Percentiles rank a stretch among this genome's conserved stretches.
phyloP scores from a whole-genome alignment of 495 filamentous ascomycete genomes.

The Thermothielavioides terrestris region DNA sequence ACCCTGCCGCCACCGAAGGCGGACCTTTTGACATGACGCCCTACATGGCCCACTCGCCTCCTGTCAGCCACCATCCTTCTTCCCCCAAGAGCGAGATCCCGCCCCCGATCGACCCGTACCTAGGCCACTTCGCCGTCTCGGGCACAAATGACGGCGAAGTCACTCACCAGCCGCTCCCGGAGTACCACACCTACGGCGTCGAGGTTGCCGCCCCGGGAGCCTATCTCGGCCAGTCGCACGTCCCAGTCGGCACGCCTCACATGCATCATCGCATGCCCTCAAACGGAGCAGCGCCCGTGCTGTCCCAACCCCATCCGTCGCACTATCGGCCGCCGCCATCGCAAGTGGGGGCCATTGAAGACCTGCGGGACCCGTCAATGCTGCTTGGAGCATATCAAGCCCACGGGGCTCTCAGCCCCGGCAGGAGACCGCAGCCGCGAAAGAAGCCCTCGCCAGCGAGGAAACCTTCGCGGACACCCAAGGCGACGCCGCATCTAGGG shows the following conservation, averaged over 20 bases:
- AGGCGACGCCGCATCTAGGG: conserved; percentile 14
- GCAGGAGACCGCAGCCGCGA: conserved; percentile 17
- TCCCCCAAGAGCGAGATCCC: conserved; percentile 26
- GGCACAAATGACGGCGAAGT: conserved; percentile 17
- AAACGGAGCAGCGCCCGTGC: conserved; percentile 13
- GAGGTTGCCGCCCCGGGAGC: conserved; percentile 5
- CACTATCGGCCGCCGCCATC: conserved; percentile 14
- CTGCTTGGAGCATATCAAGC: conserved; percentile 15
- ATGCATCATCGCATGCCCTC: conserved; percentile 21
- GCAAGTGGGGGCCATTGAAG: conserved; percentile 22
- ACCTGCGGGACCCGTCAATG: conserved; percentile 19
- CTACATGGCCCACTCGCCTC: conserved; percentile 24
- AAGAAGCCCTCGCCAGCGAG: conserved; percentile 17
- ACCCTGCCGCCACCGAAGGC: conserved; percentile 20
- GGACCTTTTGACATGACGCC: conserved; percentile 23
- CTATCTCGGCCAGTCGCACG: conserved; percentile 12
- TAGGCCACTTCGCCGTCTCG: conserved; percentile 27
- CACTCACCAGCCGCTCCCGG: conserved; percentile 18
- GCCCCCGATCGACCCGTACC: conserved; percentile 24
- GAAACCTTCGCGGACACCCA: conserved; percentile 17
- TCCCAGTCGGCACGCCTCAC: conserved; percentile 10
- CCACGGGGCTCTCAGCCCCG: conserved; percentile 23
- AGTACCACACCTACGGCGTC: conserved; percentile 17
- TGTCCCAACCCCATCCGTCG: conserved; percentile 18
- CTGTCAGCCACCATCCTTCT: conserved; percentile 19